A percentile compares a stretch with the other conserved stretches of the same genome.
Conservation (phyloP, 129 eudicot genomes). For the Arctium minus region DNA sequence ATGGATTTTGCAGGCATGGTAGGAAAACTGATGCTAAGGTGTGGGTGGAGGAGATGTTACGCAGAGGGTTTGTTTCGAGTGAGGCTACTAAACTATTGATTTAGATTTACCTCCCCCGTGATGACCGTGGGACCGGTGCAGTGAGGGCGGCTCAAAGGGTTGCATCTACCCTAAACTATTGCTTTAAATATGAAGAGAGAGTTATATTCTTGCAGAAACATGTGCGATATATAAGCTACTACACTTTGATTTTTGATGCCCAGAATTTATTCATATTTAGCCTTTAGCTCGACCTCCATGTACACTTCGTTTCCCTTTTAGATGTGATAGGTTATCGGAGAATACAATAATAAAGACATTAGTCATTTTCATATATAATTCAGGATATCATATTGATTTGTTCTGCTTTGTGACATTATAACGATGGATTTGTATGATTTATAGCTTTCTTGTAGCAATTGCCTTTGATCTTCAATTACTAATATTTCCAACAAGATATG, state of each 20-base stretch:
- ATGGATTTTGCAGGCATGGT: conserved; percentile 51
- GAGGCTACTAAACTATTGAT: conserved; percentile 23
- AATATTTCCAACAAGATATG: background rate
- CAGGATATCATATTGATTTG: no score
- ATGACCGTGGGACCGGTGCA: no score
- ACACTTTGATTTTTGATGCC: background rate
- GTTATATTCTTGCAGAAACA: conserved; percentile 5
- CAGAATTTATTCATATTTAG: background rate
- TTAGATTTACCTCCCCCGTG: no score
- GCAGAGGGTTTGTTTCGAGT: conserved; percentile 47
- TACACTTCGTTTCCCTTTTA: background rate
- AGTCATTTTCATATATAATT: background rate
- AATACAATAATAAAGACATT: background rate
- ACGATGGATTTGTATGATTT: no score
- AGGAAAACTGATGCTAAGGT: conserved; percentile 45
- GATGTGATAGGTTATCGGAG: background rate
- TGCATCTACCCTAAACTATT: no score
- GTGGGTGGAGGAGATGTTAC: conserved; percentile 58
- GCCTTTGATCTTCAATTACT: background rate
- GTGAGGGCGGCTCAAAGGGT: no score
- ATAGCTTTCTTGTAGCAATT: background rate
- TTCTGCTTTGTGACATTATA: background rate
- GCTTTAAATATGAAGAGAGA: background rate
- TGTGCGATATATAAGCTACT: conserved; percentile 6
- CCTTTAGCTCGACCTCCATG: background rate